Base-by-base conservation (phyloP, 106 monocot genomes). In the Apostasia ramifera region DNA sequence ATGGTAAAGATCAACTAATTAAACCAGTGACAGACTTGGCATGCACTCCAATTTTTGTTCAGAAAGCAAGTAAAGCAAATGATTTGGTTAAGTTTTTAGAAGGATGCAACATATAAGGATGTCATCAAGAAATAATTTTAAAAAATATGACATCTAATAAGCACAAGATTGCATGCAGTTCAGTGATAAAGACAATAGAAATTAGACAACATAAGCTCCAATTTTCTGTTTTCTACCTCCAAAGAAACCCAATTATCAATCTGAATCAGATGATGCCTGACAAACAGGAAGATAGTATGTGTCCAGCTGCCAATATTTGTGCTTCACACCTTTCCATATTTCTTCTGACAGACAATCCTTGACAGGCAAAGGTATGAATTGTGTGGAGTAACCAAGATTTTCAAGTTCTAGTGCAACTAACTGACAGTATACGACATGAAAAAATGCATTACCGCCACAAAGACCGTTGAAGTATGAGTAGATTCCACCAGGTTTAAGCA, bases 381-480 rank as follows among this genome's bases (percentile, higher is more conserved):
- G 86, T n/a, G 89, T 92, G 1, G 82, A 80, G 59, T 81, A 92
- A 14, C 97, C 92, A 61, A 92, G 52, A 57, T 81, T 87, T 41
- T 66, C 89, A 8, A 97, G 89, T 77, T 97, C 97, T 56, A 97
- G 69, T 13, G 97, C 75, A 66, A 90, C 89, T 56, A 97, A 52
- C 68, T 97, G 92, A 71, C 97, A 92, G 66, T 92, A 97, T 61
- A 92, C 97, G 1, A 87, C 82, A 71, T 97, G 97, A 74, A 97
- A 97, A 75, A 97, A 97, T 38, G 92, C 86, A 72, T 97, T 97
- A 56, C 77, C 78, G 43, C 92, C 97, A 72, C 97, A 97, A 26
- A 97, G 81, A 2, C 97, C 97, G 74, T 97, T 97, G 72, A 97
- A 97, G 77, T 89, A 97, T 41, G 97, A 97, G 65, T 97, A 97